Evolutionary conservation across 208 protist species (phyloP), one percentile per base, ranked within the genome.

Genomic region (Crithidia brevicula): DNA sequence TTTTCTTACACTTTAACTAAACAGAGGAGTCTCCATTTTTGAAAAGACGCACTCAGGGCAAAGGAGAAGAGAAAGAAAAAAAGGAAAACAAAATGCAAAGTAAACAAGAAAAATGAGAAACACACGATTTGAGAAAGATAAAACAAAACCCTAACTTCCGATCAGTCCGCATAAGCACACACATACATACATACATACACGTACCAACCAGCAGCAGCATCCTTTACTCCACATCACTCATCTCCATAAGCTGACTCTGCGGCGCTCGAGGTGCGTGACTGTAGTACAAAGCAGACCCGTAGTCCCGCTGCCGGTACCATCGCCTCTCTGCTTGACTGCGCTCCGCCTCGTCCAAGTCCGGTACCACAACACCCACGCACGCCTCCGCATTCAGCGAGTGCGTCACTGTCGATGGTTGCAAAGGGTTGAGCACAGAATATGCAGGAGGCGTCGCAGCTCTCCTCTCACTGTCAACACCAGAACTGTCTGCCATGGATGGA

Each of bases 281-380:
- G 52, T 58, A 58, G 52, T 58, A 58, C 31, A 43, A 5, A 0
- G 52, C 52, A 27, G 52, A 23, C 15, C 52, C 52, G 52, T 58
- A 58, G 33, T 58, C 52, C 3, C 33, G 33, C 52, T 43, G 52
- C 31, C 27, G 30, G 52, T 58, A 58, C 52, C 28, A 58, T 4
- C 52, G 52, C 28, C 52, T 9, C 31, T 43, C 52, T 2, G 5
- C 33, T 20, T 22, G 18, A 11, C 0, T 23, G 4, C 15, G 28
- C 16, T 38, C 33, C 33, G 38, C 52, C 20, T 58, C 31, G 4
- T 6, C 27, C 31, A 58, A 4, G 7, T 43, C 52, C 1, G 52
- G 33, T 27, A 58, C 52, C 31, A 58, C 52, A 2, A 43, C 33
- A 38, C 52, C 52, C n/a, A 43, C 33, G n/a, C 31, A 58, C 1